Evolutionary conservation across 2,329 filamentous ascomycete genomes (phyloP).

Genomic region (Didymella pomorum): DNA sequence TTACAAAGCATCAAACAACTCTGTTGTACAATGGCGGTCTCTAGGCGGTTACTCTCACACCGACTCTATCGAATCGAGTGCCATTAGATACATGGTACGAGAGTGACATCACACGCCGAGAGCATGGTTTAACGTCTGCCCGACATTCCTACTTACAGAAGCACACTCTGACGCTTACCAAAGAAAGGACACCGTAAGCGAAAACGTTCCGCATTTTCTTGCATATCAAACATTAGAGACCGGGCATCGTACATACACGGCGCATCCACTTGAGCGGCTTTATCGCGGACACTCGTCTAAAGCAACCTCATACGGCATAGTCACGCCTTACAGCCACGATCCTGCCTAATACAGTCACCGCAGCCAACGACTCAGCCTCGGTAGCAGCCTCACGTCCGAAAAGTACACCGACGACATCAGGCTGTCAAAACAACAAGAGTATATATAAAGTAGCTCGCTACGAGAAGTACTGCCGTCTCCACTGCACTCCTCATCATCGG

Average conservation of each 20-base stretch:
- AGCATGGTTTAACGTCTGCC: neutral
- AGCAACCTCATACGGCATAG: constrained; percentile 10
- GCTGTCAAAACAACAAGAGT: neutral
- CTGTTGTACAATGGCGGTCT: no score
- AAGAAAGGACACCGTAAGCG: neutral
- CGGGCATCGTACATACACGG: no score
- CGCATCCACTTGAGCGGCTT: constrained; percentile 9
- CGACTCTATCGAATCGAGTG: no score
- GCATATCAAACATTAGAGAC: no score
- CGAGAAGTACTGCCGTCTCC: neutral
- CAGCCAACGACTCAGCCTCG: constrained; percentile 5
- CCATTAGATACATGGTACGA: no score
- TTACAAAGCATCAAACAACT: no score
- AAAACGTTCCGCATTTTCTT: no score
- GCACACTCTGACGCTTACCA: neutral
- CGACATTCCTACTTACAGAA: neutral
- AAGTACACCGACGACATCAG: constrained; percentile 1
- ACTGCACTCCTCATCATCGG: neutral
- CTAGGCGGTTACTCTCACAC: no score
- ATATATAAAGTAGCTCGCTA: neutral
- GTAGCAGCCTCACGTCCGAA: constrained; percentile 7
- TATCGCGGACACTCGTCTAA: constrained; percentile 13
- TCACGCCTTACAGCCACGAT: constrained; percentile 15
- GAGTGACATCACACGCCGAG: no score
- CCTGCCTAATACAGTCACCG: constrained; percentile 16